phyloP scores from a whole-genome alignment of 2,329 filamentous ascomycete genomes.

The Trichoderma afroharzianum region DNA sequence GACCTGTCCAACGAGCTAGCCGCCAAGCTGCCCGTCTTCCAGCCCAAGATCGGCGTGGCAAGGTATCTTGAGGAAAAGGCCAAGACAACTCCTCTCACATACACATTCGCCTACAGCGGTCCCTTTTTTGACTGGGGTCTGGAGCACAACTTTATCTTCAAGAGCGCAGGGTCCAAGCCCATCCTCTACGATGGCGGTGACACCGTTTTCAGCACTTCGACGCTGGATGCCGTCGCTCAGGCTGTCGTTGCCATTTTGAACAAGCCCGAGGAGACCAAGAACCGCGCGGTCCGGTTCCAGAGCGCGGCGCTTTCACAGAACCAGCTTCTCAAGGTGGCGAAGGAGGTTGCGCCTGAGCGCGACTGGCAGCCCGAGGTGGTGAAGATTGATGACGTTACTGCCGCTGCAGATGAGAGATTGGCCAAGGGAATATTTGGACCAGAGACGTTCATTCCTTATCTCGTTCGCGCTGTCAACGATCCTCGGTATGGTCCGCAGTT shows the following conservation, averaged over 20 bases:
- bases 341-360: slow-evolving; percentile 46
- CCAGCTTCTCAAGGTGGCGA: slow-evolving; percentile 41
- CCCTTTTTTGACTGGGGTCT: slow-evolving; percentile 59
- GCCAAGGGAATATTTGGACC: slow-evolving; percentile 29
- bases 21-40: slow-evolving; percentile 48
- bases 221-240: slow-evolving; percentile 43
- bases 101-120: slow-evolving; percentile 52
- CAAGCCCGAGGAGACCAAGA: slow-evolving; percentile 51
- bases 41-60: slow-evolving; percentile 43
- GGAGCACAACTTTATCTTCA: slow-evolving; percentile 40
- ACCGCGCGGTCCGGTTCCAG: slow-evolving; percentile 46
- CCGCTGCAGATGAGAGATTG: slow-evolving; percentile 29
- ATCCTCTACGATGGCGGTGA: slow-evolving; percentile 51
- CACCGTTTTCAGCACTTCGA: slow-evolving; percentile 44
- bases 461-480: slow-evolving; percentile 33
- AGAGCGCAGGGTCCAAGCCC: slow-evolving; percentile 37
- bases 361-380: slow-evolving; percentile 43
- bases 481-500: slow-evolving; percentile 32
- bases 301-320: slow-evolving; percentile 45
- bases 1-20: slow-evolving; percentile 33
- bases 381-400: slow-evolving; percentile 28
- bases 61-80: slow-evolving; percentile 40
- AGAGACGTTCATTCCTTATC: slow-evolving; percentile 31
- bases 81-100: slow-evolving; percentile 44
- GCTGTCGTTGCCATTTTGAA: slow-evolving; percentile 47